These are phyloP conservation scores for Polytolypa hystricis DNA, from an alignment of 2,329 filamentous ascomycete species.

Conservation along the genomic window DNA sequence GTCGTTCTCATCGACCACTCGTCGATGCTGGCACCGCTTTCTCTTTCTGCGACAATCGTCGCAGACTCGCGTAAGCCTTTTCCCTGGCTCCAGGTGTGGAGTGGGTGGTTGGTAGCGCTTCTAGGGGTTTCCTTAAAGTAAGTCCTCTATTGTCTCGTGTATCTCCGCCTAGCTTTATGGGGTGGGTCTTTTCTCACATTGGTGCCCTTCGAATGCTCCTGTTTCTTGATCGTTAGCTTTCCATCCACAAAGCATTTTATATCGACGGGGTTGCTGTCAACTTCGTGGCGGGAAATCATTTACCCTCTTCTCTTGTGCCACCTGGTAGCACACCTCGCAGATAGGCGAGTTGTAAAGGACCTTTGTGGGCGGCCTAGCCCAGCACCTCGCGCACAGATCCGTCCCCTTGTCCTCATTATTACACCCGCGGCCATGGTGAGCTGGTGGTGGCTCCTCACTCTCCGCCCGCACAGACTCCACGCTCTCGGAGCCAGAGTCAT, in stretches of 20 bases:
- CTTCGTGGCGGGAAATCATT: neutral
- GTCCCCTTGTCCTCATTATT: conserved; percentile 3
- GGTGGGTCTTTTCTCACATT: conserved; percentile 3
- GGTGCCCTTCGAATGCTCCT: conserved; percentile 6
- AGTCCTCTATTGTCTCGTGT: neutral
- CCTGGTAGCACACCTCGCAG: conserved; percentile 12
- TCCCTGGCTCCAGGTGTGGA: conserved; percentile 11
- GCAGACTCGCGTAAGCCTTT: conserved; percentile 14
- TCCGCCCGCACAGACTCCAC: conserved; percentile 3
- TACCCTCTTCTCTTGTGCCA: conserved; percentile 13
- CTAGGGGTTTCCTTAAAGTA: conserved; percentile 6
- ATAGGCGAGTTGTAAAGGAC: conserved; percentile 15
- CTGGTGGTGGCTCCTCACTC: neutral
- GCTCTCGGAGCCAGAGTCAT: conserved; percentile 9
- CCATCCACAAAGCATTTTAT: neutral
- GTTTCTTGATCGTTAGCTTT: too few species aligned
- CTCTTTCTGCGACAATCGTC: conserved; percentile 13
- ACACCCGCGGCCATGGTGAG: too few species aligned
- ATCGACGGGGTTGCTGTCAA: too few species aligned
- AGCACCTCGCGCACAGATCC: conserved; percentile 14
- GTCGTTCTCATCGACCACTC: conserved; percentile 14
- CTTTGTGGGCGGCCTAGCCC: conserved; percentile 13
- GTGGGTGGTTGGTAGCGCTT: conserved; percentile 14
- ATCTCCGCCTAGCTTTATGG: too few species aligned
- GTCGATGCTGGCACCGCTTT: conserved; percentile 15